phyloP scores from a whole-genome alignment of 2,329 filamentous ascomycete species.

The Hansfordia pulvinata region DNA sequence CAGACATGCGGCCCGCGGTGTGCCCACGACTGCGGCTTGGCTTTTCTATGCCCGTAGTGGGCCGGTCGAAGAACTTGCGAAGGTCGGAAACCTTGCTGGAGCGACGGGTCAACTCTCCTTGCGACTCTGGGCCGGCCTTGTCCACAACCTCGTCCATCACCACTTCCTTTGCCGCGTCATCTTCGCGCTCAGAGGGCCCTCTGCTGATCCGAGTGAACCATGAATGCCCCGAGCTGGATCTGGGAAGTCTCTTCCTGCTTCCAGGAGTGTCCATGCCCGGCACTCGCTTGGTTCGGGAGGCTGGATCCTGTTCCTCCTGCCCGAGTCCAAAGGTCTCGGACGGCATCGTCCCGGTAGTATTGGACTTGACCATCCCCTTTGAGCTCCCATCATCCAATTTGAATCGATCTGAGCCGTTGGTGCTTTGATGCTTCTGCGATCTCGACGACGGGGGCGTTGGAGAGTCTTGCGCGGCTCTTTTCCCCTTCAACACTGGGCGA shows the following conservation, averaged over 20 bases:
- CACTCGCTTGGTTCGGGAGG: not conserved
- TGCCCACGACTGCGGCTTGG: not conserved
- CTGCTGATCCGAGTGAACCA: not conserved
- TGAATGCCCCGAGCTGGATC: slow-evolving; percentile 1
- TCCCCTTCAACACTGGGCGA: too few relatives aligned
- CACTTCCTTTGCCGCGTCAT: not conserved
- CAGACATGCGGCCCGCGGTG: not conserved
- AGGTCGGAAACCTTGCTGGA: slow-evolving; percentile 16
- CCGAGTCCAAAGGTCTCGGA: slow-evolving; percentile 3
- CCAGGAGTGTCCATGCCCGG: too few relatives aligned
- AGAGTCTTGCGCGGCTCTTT: not conserved
- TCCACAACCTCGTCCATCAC: not conserved
- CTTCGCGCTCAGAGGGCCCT: not conserved
- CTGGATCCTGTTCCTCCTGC: slow-evolving; percentile 2
- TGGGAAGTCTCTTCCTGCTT: not conserved
- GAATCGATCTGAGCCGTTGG: slow-evolving; percentile 1
- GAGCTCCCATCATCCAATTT: too few relatives aligned
- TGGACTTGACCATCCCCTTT: slow-evolving; percentile 4
- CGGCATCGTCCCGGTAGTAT: not conserved
- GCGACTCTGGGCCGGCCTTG: slow-evolving; percentile 2
- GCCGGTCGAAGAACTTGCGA: slow-evolving; percentile 14
- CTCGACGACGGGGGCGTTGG: not conserved
- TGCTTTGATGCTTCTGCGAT: slow-evolving; percentile 1
- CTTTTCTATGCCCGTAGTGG: slow-evolving; percentile 1
- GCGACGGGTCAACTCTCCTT: slow-evolving; percentile 3